Conservation (phyloP, 116 monocot species). For the Zostera marina region DNA sequence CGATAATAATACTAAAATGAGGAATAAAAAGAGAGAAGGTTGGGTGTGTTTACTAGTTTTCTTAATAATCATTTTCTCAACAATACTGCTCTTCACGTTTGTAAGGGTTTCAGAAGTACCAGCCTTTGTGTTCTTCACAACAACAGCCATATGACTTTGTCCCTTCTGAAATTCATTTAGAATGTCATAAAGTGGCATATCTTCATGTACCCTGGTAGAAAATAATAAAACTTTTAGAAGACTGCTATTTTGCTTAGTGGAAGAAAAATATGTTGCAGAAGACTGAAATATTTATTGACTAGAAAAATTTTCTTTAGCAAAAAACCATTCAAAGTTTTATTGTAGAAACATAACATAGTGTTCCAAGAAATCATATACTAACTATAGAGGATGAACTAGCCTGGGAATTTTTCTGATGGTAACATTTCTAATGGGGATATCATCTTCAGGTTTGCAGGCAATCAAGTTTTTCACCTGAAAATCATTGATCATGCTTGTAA, state of each 20-base stretch:
- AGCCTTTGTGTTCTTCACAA: slow-evolving; percentile 42
- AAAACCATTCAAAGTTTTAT: neutral
- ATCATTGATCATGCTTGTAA: neutral
- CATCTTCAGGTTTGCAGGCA: slow-evolving; percentile 82
- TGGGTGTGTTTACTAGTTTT: slow-evolving; percentile 10
- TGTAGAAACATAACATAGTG: neutral
- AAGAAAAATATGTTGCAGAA: neutral
- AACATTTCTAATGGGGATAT: slow-evolving; percentile 73
- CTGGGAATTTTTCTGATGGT: slow-evolving; percentile 97
- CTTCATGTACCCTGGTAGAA: slow-evolving; percentile 64
- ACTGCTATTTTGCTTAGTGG: neutral
- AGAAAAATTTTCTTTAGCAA: neutral
- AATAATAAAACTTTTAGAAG: neutral
- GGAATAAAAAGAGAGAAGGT: slow-evolving; percentile 23
- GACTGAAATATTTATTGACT: neutral
- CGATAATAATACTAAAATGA: neutral
- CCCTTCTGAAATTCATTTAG: slow-evolving; percentile 98
- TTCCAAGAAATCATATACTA: neutral
- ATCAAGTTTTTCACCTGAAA: slow-evolving; percentile 93
- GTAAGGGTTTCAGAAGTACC: slow-evolving; percentile 14
- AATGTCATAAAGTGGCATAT: slow-evolving; percentile 95
- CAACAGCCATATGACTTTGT: slow-evolving; percentile 97
- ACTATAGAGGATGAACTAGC: slow-evolving; percentile 17
- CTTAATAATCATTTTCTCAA: slow-evolving; percentile 18
- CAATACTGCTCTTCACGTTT: slow-evolving; percentile 14